phyloP scores from a whole-genome alignment of 805 yeast genomes.

The Wickerhamiella cacticola region DNA sequence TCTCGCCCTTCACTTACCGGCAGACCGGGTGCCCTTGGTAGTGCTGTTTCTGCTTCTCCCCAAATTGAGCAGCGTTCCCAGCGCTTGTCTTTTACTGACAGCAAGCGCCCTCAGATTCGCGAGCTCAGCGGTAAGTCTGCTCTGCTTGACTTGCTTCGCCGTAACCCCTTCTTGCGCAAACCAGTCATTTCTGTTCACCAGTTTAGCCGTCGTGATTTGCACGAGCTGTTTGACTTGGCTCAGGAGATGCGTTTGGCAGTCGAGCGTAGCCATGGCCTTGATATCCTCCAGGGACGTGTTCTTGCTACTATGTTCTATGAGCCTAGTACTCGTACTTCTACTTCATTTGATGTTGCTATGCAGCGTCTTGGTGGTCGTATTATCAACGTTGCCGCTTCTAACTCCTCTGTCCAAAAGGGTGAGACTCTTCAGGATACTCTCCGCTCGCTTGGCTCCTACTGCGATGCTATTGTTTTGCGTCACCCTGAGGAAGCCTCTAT shows the following conservation, averaged over 20 bases:
- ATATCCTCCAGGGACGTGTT: constrained; percentile 77
- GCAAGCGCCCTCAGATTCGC: constrained; percentile 24
- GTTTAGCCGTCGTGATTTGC: constrained; percentile 78
- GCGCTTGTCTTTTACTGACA: constrained; percentile 22
- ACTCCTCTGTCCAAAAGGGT: constrained; percentile 96
- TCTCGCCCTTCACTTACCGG: neutral
- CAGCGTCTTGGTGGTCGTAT: constrained; percentile 98
- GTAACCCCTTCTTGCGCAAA: constrained; percentile 84
- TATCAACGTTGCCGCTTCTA: constrained; percentile 67
- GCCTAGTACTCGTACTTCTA: constrained; percentile 93
- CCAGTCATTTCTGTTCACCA: constrained; percentile 82
- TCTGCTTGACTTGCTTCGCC: constrained; percentile 62
- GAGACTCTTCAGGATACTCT: constrained; percentile 96
- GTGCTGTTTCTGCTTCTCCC: constrained; percentile 27
- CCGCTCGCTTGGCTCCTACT: constrained; percentile 85
- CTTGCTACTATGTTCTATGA: constrained; percentile 94
- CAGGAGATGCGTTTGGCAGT: constrained; percentile 96
- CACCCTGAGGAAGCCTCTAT: constrained; percentile 92
- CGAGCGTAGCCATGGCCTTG: constrained; percentile 90
- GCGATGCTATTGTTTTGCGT: constrained; percentile 94
- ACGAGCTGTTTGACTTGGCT: constrained; percentile 87
- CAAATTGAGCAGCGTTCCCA: constrained; percentile 13
- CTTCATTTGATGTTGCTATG: constrained; percentile 99
- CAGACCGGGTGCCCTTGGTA: constrained; percentile 18
- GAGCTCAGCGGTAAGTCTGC: constrained; percentile 48